Evolutionary conservation across 768 basidiomycete genomes (phyloP), one percentile per base, ranked within the genome.

Genomic region (Trametes gibbosa): DNA sequence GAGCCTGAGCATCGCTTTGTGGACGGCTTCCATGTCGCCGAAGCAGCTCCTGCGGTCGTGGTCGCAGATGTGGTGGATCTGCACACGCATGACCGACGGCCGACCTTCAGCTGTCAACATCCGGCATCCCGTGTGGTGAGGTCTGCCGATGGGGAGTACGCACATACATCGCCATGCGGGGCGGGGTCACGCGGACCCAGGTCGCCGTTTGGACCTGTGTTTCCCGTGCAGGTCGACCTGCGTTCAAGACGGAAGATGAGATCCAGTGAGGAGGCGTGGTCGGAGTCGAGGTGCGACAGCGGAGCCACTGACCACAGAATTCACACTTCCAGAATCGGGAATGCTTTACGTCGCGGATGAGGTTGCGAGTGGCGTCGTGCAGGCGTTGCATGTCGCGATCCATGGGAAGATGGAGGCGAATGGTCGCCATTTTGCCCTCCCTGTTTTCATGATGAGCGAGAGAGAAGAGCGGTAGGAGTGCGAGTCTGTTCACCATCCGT

Each of bases 31-130:
- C 23, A 59, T 43, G 10, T 35, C 19, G 16, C 14, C 29, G 6
- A 48, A 58, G 49, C 64, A 65, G 10, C 43, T 19, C 23, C 43
- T 49, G 17, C 35, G 16, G 24, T 54, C 53, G 21, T 32, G 51
- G 52, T 62, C 52, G 56, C 64, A 65, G 1, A 63, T 47, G n/a
- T 62, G 58, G 48, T 65, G 64, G 0, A 65, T 46, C 61, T 65
- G 23, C 21, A 19, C 21, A 19, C 17, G 40, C 29, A 32, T 32
- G 29, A 10, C 5, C 29, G 29, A 32, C 29, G 10, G 29, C 29
- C 29, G 10, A 10, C 29, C 5, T 32, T 32, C 29, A 32, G 10
- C 29, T 10, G 10, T 32, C 29, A 32, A 32, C 29, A n/a, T n/a
- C n/a, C n/a, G n/a, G n/a, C n/a, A n/a, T n/a, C n/a, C n/a, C n/a